Conservation (phyloP, 2,329 filamentous ascomycete genomes). For the Exophiala phaeomuriformis region DNA sequence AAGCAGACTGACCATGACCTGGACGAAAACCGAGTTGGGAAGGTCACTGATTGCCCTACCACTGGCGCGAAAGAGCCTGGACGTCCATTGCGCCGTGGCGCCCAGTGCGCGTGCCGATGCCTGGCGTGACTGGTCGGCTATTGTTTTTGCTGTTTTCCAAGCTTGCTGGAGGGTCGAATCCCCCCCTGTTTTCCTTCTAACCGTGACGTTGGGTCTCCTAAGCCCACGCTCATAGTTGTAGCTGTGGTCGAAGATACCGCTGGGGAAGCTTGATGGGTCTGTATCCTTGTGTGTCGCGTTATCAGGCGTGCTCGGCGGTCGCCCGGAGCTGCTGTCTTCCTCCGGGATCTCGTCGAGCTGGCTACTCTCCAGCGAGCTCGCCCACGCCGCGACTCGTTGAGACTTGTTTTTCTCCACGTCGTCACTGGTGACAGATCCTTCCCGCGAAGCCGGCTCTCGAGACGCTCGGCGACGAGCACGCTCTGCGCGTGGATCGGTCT, state of each 20-base stretch:
- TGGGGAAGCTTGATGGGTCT: conserved; percentile 26
- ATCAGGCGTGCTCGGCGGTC: conserved; percentile 4
- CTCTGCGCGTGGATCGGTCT: conserved; percentile 16
- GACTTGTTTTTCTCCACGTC: conserved; percentile 16
- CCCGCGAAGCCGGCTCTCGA: conserved; percentile 20
- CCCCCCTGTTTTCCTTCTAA: conserved; percentile 5
- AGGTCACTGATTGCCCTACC: conserved; percentile 16
- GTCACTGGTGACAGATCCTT: conserved; percentile 17
- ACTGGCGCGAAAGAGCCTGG: conserved; percentile 6
- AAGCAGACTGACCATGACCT: conserved; percentile 12
- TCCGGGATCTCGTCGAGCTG: conserved; percentile 23
- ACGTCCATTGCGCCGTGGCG: conserved; percentile 11
- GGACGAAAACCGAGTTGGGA: conserved; percentile 17
- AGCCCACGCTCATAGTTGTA: conserved; percentile 27
- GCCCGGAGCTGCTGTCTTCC: conserved; percentile 11
- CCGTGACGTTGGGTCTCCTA: conserved; percentile 18
- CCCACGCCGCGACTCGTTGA: conserved; percentile 24
- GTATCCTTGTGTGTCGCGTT: conserved; percentile 18
- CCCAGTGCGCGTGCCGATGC: not conserved
- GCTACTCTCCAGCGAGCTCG: conserved; percentile 17
- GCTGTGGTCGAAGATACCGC: conserved; percentile 26
- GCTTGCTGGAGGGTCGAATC: conserved; percentile 6
- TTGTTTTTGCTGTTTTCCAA: conserved; percentile 2
- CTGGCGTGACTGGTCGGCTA: not conserved
- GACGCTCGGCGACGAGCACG: conserved; percentile 27